These are phyloP conservation scores for Vishniacozyma victoriae DNA, from an alignment of 768 basidiomycete species.

Conservation along the genomic window DNA sequence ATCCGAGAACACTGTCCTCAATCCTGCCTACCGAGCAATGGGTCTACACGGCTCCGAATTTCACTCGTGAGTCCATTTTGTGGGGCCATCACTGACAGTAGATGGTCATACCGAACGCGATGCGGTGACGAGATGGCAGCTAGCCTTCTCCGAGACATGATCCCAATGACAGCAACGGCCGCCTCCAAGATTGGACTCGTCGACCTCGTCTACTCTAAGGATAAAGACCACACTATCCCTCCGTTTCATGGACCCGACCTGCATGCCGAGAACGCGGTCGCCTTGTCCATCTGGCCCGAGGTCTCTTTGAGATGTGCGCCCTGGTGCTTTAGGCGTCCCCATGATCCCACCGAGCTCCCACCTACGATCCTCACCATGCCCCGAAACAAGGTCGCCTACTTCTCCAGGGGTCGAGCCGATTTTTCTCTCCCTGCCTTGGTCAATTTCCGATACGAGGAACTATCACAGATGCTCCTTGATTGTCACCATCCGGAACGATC, in stretches of 20 bases:
- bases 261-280: slow-evolving; percentile 1
- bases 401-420: slow-evolving; percentile 5
- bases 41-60: slow-evolving; percentile 40
- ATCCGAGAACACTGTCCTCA: slow-evolving; percentile 26
- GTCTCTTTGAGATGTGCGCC: slow-evolving; percentile 18
- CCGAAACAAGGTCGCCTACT: slow-evolving; percentile 8
- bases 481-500: slow-evolving; percentile 37
- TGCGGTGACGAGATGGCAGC: slow-evolving; percentile 19
- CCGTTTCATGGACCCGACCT: slow-evolving; percentile 8
- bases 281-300: slow-evolving; percentile 2
- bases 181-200: slow-evolving; percentile 21
- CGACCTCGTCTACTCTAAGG: slow-evolving; percentile 11
- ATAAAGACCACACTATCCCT: slow-evolving; percentile 11
- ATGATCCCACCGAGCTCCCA: neutral
- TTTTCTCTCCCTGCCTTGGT: slow-evolving; percentile 24
- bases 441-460: slow-evolving; percentile 30
- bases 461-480: slow-evolving; percentile 40
- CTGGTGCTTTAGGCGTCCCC: slow-evolving; percentile 11
- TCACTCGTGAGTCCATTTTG: slow-evolving; percentile 31
- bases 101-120: slow-evolving; percentile 30
- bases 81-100: slow-evolving; percentile 6
- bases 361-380: too few species aligned
- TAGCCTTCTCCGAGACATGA: slow-evolving; percentile 22
- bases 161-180: slow-evolving; percentile 17
- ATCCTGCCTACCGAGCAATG: slow-evolving; percentile 37